These are phyloP conservation scores for Daldinia sp. DNA, from an alignment of 2,329 filamentous ascomycete genomes.

Conservation along the genomic window DNA sequence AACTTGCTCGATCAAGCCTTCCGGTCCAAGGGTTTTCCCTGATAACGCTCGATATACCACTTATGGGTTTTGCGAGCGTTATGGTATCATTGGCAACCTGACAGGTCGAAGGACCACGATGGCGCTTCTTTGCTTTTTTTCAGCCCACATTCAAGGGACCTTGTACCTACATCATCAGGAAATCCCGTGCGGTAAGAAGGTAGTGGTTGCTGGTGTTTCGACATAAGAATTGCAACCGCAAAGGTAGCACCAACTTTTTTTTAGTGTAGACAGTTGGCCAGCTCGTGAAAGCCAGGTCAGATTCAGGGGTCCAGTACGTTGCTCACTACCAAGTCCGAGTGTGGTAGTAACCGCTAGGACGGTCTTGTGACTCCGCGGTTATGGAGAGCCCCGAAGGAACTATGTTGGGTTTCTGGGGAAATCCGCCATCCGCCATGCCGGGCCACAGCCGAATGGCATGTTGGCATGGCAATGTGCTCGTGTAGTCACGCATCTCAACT, in stretches of 20 bases:
- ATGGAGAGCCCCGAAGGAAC: constrained; percentile 26
- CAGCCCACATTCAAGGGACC: constrained; percentile 11
- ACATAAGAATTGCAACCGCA: constrained; percentile 17
- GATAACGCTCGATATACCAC: constrained; percentile 34
- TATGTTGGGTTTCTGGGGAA: constrained; percentile 37
- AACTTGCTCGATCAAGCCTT: constrained; percentile 36
- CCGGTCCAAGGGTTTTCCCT: constrained; percentile 16
- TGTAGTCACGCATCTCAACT: constrained; percentile 24
- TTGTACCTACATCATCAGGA: constrained; percentile 22
- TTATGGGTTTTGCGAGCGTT: constrained; percentile 31
- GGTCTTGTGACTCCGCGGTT: constrained; percentile 34
- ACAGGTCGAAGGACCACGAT: constrained; percentile 7
- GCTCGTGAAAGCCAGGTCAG: constrained; percentile 25
- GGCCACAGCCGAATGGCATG: constrained; percentile 33
- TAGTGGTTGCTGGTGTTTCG: constrained; percentile 15
- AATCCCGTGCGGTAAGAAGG: constrained; percentile 6
- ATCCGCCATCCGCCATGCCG: constrained; percentile 36
- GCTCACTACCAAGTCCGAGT: constrained; percentile 31
- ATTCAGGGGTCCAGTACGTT: constrained; percentile 30
- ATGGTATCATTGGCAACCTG: constrained; percentile 27
- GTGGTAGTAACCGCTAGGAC: constrained; percentile 32
- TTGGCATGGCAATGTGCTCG: constrained; percentile 23
- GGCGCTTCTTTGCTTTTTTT: constrained; percentile 10
- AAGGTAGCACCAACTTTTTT: constrained; percentile 17
- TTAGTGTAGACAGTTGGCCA: constrained; percentile 17